These are phyloP conservation scores for Neonectria hederae DNA, from an alignment of 2,329 filamentous ascomycete genomes.

Conservation along the genomic window DNA sequence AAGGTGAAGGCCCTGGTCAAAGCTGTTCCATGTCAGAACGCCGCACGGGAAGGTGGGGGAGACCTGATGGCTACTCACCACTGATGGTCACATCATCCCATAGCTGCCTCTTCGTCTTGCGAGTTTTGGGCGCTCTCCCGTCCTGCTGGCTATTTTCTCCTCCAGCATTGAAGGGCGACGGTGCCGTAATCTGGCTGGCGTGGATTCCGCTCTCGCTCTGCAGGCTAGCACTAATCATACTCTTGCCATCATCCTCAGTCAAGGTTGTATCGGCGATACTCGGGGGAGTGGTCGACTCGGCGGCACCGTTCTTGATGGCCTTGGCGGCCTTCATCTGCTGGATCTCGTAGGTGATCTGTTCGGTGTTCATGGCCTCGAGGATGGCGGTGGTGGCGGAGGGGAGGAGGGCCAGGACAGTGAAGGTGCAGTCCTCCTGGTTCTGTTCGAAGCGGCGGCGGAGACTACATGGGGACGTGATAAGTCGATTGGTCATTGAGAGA, in stretches of 20 bases:
- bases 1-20: conserved; percentile 92
- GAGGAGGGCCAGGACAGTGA: conserved; percentile 94
- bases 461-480: conserved; percentile 56
- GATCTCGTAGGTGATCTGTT: conserved; percentile 91
- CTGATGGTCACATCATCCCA: conserved; percentile 98
- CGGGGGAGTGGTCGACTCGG: conserved; percentile 63
- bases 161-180: conserved; percentile 57
- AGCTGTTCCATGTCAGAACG: conserved; percentile 61
- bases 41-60: not conserved
- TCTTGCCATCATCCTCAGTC: conserved; percentile 84
- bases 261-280: conserved; percentile 75
- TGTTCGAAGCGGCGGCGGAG: conserved; percentile 96
- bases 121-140: conserved; percentile 58
- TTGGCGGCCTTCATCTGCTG: conserved; percentile 89
- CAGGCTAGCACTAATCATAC: conserved; percentile 75
- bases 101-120: conserved; percentile 87
- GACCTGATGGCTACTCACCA: conserved; percentile 66
- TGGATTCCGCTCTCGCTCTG: conserved; percentile 86
- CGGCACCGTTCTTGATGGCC: conserved; percentile 64
- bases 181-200: conserved; percentile 76
- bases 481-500: not conserved
- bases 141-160: conserved; percentile 51
- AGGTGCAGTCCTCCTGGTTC: conserved; percentile 98
- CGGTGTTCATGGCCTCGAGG: conserved; percentile 86
- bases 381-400: conserved; percentile 93